These are phyloP conservation scores for Podospora conica DNA, from an alignment of 495 filamentous ascomycete genomes.

Conservation along the genomic window DNA sequence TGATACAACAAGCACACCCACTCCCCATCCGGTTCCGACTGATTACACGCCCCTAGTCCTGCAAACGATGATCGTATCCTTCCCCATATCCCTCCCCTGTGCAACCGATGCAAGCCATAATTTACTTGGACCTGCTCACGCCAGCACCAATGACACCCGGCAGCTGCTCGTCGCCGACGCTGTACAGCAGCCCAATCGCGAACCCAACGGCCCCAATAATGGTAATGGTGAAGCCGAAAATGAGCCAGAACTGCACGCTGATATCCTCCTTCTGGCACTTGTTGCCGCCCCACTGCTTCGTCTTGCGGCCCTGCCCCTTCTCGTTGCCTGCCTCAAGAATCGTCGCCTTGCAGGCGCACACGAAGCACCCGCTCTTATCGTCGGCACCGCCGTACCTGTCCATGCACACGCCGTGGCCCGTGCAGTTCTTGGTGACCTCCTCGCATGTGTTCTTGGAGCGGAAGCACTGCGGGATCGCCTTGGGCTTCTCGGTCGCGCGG, in stretches of 20 bases:
- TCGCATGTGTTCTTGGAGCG: slow-evolving; percentile 53
- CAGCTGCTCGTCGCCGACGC: slow-evolving; percentile 70
- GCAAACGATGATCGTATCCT: background rate
- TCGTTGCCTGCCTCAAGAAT: slow-evolving; percentile 40
- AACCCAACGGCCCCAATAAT: slow-evolving; percentile 55
- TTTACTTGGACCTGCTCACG: slow-evolving; percentile 56
- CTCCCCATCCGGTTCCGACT: background rate
- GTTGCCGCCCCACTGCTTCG: slow-evolving; percentile 66
- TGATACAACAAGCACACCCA: slow-evolving; percentile 12
- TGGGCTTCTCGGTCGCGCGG: slow-evolving; percentile 14
- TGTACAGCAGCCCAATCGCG: slow-evolving; percentile 69
- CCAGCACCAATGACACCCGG: slow-evolving; percentile 85
- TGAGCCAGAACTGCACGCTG: slow-evolving; percentile 77
- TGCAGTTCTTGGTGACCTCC: slow-evolving; percentile 61
- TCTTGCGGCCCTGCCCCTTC: slow-evolving; percentile 21
- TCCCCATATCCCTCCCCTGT: slow-evolving; percentile 1
- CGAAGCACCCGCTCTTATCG: slow-evolving; percentile 54
- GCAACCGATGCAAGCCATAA: background rate
- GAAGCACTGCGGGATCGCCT: slow-evolving; percentile 56
- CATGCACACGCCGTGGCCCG: slow-evolving; percentile 65
- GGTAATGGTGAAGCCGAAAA: slow-evolving; percentile 62
- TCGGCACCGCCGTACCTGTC: slow-evolving; percentile 46
- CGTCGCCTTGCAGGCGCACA: slow-evolving; percentile 61
- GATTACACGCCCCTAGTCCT: slow-evolving; percentile 3
- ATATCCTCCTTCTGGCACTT: slow-evolving; percentile 92